Evolutionary conservation across 805 yeast species (phyloP).

Genomic region (Starmera amethionina): DNA sequence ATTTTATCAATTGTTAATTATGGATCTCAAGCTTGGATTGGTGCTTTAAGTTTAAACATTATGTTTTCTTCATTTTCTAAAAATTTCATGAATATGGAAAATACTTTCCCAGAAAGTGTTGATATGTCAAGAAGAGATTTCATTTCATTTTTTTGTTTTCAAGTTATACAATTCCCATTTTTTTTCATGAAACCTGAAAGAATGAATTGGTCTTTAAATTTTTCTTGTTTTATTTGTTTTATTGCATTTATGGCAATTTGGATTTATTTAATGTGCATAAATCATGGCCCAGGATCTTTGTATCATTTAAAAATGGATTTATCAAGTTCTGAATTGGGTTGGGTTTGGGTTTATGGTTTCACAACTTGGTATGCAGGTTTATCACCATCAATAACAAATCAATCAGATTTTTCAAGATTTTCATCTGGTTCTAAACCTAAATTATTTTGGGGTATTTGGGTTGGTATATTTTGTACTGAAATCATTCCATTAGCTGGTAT

Average conservation of each 20-base stretch:
- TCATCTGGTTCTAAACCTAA: conserved; percentile 17
- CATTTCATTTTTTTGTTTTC: conserved; percentile 34
- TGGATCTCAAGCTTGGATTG: conserved; percentile 34
- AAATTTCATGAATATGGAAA: conserved; percentile 24
- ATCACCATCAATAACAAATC: conserved; percentile 30
- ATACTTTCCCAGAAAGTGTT: conserved; percentile 27
- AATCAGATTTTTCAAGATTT: conserved; percentile 32
- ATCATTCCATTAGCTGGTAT: conserved; percentile 32
- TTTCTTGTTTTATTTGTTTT: conserved; percentile 26
- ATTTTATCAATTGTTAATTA: conserved; percentile 31
- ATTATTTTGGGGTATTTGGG: conserved; percentile 20
- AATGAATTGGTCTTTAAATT: conserved; percentile 26
- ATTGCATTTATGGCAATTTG: conserved; percentile 32
- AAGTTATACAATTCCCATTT: conserved; percentile 30
- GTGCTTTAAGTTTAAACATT: conserved; percentile 29
- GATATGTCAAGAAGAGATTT: conserved; percentile 31
- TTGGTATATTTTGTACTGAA: conserved; percentile 26
- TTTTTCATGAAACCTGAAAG: conserved; percentile 35
- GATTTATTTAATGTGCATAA: conserved; percentile 22
- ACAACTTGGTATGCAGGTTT: conserved; percentile 31
- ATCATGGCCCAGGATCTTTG: conserved; percentile 25
- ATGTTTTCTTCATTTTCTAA: conserved; percentile 27
- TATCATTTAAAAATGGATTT: conserved; percentile 18
- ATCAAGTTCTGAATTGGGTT: conserved; percentile 20
- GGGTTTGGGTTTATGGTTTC: conserved; percentile 32